phyloP scores from a whole-genome alignment of 2,329 filamentous ascomycete genomes.

The Eutypa lata region DNA sequence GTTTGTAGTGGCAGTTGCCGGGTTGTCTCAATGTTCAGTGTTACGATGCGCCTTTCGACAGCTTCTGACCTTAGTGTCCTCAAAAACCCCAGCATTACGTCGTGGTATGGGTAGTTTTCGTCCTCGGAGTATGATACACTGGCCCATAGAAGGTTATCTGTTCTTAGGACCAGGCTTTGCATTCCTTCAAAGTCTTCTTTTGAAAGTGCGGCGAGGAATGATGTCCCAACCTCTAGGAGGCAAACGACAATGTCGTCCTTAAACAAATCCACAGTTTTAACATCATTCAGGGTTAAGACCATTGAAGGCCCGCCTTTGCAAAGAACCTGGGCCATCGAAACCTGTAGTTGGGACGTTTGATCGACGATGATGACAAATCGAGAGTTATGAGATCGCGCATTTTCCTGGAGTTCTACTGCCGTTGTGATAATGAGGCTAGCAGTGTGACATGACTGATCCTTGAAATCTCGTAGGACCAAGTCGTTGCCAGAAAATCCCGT shows the following conservation, averaged over 20 bases:
- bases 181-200: conserved; percentile 17
- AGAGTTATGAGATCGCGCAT: too few species aligned
- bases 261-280: conserved; percentile 1
- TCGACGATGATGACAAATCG: too few species aligned
- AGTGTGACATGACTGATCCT: conserved; percentile 12
- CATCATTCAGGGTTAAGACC: conserved; percentile 7
- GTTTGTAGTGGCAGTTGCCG: too few species aligned
- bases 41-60: conserved; percentile 19
- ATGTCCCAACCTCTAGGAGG: conserved; percentile 17
- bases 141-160: conserved; percentile 25
- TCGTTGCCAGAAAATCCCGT: conserved; percentile 10
- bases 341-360: conserved; percentile 5
- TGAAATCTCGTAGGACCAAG: conserved; percentile 11
- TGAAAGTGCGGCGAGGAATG: conserved; percentile 20
- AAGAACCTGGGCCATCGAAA: conserved; percentile 4
- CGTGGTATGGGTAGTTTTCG: conserved; percentile 13
- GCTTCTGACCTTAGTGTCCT: conserved; percentile 22
- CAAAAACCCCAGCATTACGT: conserved; percentile 22
- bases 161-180: conserved; percentile 14
- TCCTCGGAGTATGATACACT: conserved; percentile 11
- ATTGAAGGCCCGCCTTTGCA: conserved; percentile 3
- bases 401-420: conserved; percentile 1
- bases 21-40: conserved; percentile 17
- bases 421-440: conserved; percentile 22
- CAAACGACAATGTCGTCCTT: conserved; percentile 18